phyloP scores from a whole-genome alignment of 2,329 filamentous ascomycete genomes.

The Corinectria fuckeliana region DNA sequence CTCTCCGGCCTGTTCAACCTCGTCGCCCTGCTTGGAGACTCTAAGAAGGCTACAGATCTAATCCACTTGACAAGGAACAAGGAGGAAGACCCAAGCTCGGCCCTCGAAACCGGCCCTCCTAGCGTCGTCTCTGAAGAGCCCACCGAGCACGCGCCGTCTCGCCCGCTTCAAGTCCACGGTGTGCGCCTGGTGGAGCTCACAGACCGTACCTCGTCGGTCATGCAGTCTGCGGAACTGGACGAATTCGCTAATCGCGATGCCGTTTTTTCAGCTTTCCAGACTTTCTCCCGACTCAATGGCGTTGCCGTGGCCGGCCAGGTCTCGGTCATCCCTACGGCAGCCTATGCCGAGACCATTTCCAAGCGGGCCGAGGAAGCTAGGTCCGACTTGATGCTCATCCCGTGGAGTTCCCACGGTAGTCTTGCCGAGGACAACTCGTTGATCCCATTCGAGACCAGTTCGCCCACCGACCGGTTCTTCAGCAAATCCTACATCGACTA shows the following conservation, averaged over 20 bases:
- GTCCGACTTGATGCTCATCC: slow-evolving; percentile 80
- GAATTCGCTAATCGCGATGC: slow-evolving; percentile 78
- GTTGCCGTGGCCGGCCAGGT: slow-evolving; percentile 83
- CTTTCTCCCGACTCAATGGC: slow-evolving; percentile 84
- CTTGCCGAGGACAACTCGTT: slow-evolving; percentile 63
- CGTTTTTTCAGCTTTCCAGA: slow-evolving; percentile 88
- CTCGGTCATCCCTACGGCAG: slow-evolving; percentile 76
- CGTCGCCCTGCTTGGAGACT: slow-evolving; percentile 35
- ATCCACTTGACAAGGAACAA: slow-evolving; percentile 6
- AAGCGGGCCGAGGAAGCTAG: slow-evolving; percentile 72
- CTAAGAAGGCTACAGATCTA: slow-evolving; percentile 15
- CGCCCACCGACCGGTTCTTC: slow-evolving; percentile 35
- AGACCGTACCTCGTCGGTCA: slow-evolving; percentile 92
- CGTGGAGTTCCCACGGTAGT: slow-evolving; percentile 86
- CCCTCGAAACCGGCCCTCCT: not conserved
- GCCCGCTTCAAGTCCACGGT: slow-evolving; percentile 62
- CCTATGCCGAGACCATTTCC: slow-evolving; percentile 79
- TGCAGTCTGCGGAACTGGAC: slow-evolving; percentile 86
- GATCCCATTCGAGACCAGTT: slow-evolving; percentile 25
- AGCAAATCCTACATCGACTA: slow-evolving; percentile 70
- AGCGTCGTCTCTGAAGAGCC: slow-evolving; percentile 1
- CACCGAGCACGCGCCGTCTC: not conserved
- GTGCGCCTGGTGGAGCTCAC: slow-evolving; percentile 87
- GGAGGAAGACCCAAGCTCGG: not conserved
- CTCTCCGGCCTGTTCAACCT: slow-evolving; percentile 40